A percentile compares a stretch with the other conserved stretches of the same genome.
Evolutionary conservation across 2,329 filamentous ascomycete species (phyloP).

Genomic region (Pseudopithomyces maydicus): DNA sequence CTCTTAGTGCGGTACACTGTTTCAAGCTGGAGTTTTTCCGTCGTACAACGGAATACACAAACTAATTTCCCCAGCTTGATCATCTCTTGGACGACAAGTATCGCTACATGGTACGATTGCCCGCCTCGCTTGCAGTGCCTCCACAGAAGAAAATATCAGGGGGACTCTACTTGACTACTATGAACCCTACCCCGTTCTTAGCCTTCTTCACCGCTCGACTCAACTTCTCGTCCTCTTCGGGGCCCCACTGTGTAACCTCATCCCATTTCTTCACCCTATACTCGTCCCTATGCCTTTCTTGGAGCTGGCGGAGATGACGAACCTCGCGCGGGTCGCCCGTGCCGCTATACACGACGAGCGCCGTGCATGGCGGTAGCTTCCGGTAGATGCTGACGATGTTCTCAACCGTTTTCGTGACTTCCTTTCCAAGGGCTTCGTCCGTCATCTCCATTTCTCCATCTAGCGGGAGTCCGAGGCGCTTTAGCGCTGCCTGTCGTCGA

Average conservation of each 20-base stretch:
- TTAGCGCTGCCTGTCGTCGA: conserved; percentile 32
- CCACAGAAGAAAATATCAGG: conserved; percentile 56
- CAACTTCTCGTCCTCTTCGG: conserved; percentile 65
- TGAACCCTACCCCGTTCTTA: conserved; percentile 63
- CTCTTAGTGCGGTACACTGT: conserved; percentile 28
- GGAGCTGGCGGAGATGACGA: conserved; percentile 60
- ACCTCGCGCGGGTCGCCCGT: conserved; percentile 66
- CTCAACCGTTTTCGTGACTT: conserved; percentile 56
- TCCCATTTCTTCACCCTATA: conserved; percentile 67
- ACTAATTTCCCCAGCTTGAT: conserved; percentile 56
- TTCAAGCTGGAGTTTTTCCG: conserved; percentile 19
- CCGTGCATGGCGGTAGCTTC: conserved; percentile 62
- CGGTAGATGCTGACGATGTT: conserved; percentile 60
- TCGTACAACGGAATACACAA: conserved; percentile 34
- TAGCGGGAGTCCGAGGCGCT: conserved; percentile 26
- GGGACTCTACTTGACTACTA: conserved; percentile 63
- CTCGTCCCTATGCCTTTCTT: conserved; percentile 61
- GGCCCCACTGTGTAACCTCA: conserved; percentile 68
- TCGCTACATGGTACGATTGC: too few species aligned
- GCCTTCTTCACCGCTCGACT: conserved; percentile 61
- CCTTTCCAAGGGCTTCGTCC: conserved; percentile 46
- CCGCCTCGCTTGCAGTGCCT: too few species aligned
- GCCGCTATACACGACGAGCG: conserved; percentile 68
- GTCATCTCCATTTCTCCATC: conserved; percentile 24
- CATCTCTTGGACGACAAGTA: conserved; percentile 53